Evolutionary conservation across 345 rosid genomes (phyloP).

Genomic region (Pistacia vera): DNA sequence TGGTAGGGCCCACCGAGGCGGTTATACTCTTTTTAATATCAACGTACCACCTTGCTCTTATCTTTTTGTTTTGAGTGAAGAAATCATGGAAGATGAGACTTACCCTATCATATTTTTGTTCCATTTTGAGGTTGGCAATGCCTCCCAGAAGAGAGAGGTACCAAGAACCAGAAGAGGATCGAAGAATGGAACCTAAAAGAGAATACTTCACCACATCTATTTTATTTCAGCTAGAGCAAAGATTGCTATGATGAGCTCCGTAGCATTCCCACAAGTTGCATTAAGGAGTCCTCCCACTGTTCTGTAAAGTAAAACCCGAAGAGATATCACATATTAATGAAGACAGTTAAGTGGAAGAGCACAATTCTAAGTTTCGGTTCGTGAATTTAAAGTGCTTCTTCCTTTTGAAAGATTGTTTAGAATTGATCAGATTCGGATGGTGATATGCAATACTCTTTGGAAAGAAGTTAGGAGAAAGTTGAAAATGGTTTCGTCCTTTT

Average conservation of each 20-base stretch:
- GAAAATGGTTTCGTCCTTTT: too few relatives aligned
- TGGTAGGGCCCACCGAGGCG: too few relatives aligned
- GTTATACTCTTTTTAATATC: too few relatives aligned
- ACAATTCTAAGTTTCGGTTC: too few relatives aligned
- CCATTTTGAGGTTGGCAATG: slow-evolving; percentile 55
- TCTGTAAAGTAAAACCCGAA: slow-evolving; percentile 7
- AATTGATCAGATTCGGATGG: too few relatives aligned
- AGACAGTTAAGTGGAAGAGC: too few relatives aligned
- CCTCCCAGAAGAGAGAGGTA: slow-evolving; percentile 91
- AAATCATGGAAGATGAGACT: neutral
- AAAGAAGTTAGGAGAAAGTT: too few relatives aligned
- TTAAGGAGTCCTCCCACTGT: slow-evolving; percentile 96
- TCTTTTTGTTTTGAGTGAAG: too few relatives aligned
- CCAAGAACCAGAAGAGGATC: slow-evolving; percentile 93
- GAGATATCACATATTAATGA: neutral
- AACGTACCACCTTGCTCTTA: too few relatives aligned
- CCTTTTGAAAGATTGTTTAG: too few relatives aligned
- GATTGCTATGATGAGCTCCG: slow-evolving; percentile 85
- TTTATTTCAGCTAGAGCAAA: slow-evolving; percentile 53
- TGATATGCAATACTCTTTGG: too few relatives aligned
- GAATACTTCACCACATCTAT: slow-evolving; percentile 71
- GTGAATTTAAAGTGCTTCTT: too few relatives aligned
- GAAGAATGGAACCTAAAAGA: slow-evolving; percentile 87
- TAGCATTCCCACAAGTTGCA: slow-evolving; percentile 96
- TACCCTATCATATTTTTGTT: slow-evolving; percentile 90